Evolutionary conservation across 1,139 yeast genomes (phyloP).

Genomic region (Protomyces inouyei): DNA sequence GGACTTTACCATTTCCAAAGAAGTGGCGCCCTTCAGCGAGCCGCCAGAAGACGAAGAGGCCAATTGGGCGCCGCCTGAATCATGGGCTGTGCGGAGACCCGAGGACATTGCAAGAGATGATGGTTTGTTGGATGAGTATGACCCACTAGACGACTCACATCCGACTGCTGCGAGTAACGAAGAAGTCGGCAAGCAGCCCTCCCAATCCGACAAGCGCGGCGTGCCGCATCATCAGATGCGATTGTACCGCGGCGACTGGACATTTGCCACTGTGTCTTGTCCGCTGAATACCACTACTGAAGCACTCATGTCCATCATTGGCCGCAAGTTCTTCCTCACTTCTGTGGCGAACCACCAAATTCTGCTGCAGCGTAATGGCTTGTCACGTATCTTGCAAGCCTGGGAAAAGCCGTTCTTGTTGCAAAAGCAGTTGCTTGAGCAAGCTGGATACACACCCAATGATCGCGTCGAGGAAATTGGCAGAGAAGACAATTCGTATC

Average conservation of each 20-base stretch:
- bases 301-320: constrained; percentile 62
- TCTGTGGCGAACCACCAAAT: constrained; percentile 69
- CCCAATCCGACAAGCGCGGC: background rate
- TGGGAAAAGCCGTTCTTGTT: constrained; percentile 73
- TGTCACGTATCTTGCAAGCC: constrained; percentile 66
- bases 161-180: background rate
- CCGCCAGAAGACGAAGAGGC: constrained; percentile 8
- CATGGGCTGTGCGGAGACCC: constrained; percentile 30
- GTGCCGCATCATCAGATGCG: constrained; percentile 49
- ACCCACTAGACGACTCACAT: constrained; percentile 13
- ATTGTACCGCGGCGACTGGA: constrained; percentile 71
- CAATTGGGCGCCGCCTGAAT: constrained; percentile 32
- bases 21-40: constrained; percentile 11
- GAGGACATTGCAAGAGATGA: constrained; percentile 21
- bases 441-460: constrained; percentile 73
- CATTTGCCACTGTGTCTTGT: constrained; percentile 73
- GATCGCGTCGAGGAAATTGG: constrained; percentile 78
- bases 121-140: constrained; percentile 1
- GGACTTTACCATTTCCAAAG: constrained; percentile 18
- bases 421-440: constrained; percentile 65
- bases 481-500: constrained; percentile 77
- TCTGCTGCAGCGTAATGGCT: constrained; percentile 72
- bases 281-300: constrained; percentile 72
- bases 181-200: background rate
- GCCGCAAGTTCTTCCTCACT: constrained; percentile 70